Evolutionary conservation across 129 eudicot genomes (phyloP).

Genomic region (Artemisia argyi): DNA sequence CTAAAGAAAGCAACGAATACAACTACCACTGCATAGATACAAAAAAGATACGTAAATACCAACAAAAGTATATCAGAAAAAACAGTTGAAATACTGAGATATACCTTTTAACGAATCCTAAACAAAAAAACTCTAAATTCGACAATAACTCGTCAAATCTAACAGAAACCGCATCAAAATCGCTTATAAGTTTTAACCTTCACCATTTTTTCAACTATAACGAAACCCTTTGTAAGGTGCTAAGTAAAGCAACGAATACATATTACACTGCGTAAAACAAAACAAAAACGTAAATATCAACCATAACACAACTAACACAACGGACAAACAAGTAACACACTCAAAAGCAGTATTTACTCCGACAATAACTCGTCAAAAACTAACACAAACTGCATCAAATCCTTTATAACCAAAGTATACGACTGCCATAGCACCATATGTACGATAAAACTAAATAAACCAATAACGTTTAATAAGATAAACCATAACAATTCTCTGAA

Average conservation of each 20-base stretch:
- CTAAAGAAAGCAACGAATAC: conserved; percentile 11
- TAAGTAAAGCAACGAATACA: conserved; percentile 14
- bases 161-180: too few relatives aligned
- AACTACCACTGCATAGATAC: conserved; percentile 4
- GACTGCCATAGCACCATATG: too few relatives aligned
- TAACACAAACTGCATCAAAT: too few relatives aligned
- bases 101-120: too few relatives aligned
- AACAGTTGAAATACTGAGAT: too few relatives aligned
- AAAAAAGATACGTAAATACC: neutral
- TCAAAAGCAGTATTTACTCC: neutral
- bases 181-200: neutral
- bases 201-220: conserved; percentile 15
- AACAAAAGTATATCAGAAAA: neutral
- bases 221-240: conserved; percentile 3
- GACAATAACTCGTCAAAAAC: too few relatives aligned
- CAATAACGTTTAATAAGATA: too few relatives aligned
- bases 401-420: too few relatives aligned
- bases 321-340: neutral
- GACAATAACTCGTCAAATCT: too few relatives aligned
- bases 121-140: too few relatives aligned
- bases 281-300: neutral
- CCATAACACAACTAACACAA: neutral
- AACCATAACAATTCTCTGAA: neutral
- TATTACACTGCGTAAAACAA: conserved; percentile 16
- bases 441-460: too few relatives aligned